A percentile compares a stretch with the other conserved stretches of the same genome.
Conservation (phyloP, 352 stramenopile species). For the Globisporangium viniferum region DNA sequence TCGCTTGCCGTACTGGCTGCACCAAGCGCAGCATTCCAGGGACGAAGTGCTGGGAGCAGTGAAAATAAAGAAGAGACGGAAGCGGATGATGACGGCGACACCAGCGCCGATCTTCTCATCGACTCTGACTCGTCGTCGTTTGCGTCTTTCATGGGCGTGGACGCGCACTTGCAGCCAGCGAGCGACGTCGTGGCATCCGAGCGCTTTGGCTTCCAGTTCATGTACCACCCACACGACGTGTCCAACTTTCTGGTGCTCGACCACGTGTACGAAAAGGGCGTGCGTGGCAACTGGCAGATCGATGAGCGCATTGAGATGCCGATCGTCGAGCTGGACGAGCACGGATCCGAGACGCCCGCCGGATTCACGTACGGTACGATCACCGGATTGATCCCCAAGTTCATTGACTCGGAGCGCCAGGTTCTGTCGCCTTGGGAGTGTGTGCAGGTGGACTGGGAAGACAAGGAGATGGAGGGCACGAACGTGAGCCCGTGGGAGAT, state of each 20-base stretch:
- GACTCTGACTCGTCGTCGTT: conserved; percentile 46
- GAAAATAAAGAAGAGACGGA: conserved; percentile 32
- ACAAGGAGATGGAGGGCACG: conserved; percentile 62
- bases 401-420: conserved; percentile 12
- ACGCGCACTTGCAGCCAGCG: conserved; percentile 47
- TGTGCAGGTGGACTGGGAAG: conserved; percentile 68
- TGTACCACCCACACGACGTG: conserved; percentile 76
- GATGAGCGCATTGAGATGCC: conserved; percentile 76
- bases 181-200: conserved; percentile 28
- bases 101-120: conserved; percentile 22
- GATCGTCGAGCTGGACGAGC: conserved; percentile 58
- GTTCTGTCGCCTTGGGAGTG: conserved; percentile 73
- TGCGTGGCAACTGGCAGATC: conserved; percentile 66
- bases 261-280: conserved; percentile 72
- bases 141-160: conserved; percentile 62
- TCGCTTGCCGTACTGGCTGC: conserved; percentile 59
- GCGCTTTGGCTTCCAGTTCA: conserved; percentile 61
- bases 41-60: neutral
- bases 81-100: conserved; percentile 34
- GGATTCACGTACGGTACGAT: conserved; percentile 71
- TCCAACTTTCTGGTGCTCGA: conserved; percentile 86
- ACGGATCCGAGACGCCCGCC: conserved; percentile 52
- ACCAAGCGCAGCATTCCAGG: conserved; percentile 30
- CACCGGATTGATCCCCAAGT: conserved; percentile 35
- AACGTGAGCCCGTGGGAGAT: conserved; percentile 80